Conservation (phyloP, 2,329 filamentous ascomycete species). For the Neoscytalidium dimidiatum region DNA sequence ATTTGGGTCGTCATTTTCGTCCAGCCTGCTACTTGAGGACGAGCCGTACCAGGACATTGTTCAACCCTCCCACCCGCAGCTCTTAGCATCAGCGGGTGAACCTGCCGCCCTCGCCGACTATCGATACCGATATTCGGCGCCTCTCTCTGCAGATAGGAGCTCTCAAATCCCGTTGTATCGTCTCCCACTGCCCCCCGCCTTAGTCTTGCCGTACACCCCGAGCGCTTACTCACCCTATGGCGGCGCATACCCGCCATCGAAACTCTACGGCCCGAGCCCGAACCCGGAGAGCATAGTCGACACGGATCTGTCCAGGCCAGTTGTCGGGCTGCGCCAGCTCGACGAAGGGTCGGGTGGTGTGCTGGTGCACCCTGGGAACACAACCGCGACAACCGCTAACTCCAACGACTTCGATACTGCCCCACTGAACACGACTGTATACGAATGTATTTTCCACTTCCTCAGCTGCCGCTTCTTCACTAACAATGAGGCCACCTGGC, state of each 20-base stretch:
- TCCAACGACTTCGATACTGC: too few relatives aligned
- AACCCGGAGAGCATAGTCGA: slow-evolving; percentile 25
- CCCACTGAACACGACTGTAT: slow-evolving; percentile 25
- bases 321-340: slow-evolving; percentile 25
- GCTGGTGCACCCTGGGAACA: slow-evolving; percentile 24
- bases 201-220: neutral
- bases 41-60: neutral
- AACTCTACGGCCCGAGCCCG: slow-evolving; percentile 1
- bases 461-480: slow-evolving; percentile 32
- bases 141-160: neutral
- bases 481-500: slow-evolving; percentile 28
- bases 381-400: too few relatives aligned
- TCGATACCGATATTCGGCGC: slow-evolving; percentile 3
- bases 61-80: neutral
- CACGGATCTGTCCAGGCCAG: slow-evolving; percentile 27
- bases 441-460: slow-evolving; percentile 38
- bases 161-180: slow-evolving; percentile 1
- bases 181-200: neutral
- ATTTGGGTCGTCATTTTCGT: too few relatives aligned
- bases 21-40: too few relatives aligned
- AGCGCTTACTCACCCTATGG: neutral
- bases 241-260: slow-evolving; percentile 4
- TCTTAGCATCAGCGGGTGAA: neutral
- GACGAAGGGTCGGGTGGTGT: slow-evolving; percentile 33
- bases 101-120: neutral